Base-by-base conservation (phyloP, 2,329 filamentous ascomycete species). In the Pseudocercospora eumusae region DNA sequence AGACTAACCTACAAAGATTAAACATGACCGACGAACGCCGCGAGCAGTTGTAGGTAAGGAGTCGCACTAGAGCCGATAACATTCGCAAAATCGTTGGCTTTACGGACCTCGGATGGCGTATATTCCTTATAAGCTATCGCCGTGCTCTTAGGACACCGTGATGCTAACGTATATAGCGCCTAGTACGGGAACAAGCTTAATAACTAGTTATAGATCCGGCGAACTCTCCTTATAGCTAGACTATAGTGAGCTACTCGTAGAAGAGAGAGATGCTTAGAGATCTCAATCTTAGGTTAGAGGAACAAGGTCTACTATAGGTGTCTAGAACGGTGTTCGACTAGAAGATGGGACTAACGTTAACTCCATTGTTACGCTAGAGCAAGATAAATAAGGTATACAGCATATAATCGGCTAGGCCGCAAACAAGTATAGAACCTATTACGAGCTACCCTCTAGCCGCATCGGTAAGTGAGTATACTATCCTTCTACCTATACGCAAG, bases 1-100 rank as follows among this genome's bases (percentile, higher is more conserved):
- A 44, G 40, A 44, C 40, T 44, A 44, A 44, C n/a, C 40, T 44
- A 44, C 13, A 20, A 44, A n/a, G n/a, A 44, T 44, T 44, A 44
- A 20, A 20, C 20, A 44, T 44, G 20, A 11, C 40, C 20, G 20
- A 44, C 20, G 20, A 44, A 20, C 20, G 20, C 9, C 20, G 20
- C 9, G 9, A 44, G 40, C 20, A 44, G 40, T 11, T 44, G 20
- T 44, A 44, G 40, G n/a, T 44, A 44, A 44, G 40, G 20, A 44
- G 40, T 44, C 9, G 9, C 20, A 44, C 40, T 44, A 44, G 40
- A 44, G 40, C 40, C 20, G 20, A 44, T 44, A 44, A 44, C 11
- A 44, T 44, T 44, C 9, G 9, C 20, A 44, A 44, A 44, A 20
- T 11, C 9, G 9, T 21, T 44, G 20, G 40, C 40, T 44, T 44